phyloP scores from a whole-genome alignment of 1,139 yeast genomes.

The Yamadazyma diospyri region DNA sequence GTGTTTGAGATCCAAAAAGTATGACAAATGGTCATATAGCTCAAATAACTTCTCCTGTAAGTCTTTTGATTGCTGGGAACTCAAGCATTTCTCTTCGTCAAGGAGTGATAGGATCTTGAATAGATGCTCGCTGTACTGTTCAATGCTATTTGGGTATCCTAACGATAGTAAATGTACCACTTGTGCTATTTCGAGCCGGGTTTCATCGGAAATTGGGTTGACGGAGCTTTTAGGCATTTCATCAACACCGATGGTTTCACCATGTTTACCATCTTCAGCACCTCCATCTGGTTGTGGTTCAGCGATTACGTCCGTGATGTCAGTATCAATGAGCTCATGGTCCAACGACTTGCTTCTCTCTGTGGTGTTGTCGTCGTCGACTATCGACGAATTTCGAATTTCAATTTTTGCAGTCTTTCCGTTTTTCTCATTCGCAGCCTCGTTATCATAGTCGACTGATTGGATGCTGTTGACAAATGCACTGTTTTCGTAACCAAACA shows the following conservation, averaged over 20 bases:
- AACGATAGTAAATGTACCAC: constrained; percentile 25
- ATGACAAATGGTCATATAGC: constrained; percentile 25
- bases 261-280: not conserved
- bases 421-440: constrained; percentile 4
- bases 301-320: not conserved
- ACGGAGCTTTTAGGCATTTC: constrained; percentile 8
- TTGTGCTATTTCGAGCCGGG: constrained; percentile 19
- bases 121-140: constrained; percentile 40
- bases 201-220: constrained; percentile 10
- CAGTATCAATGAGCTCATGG: too few relatives aligned
- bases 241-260: not conserved
- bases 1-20: constrained; percentile 18
- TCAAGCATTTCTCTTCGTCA: constrained; percentile 17
- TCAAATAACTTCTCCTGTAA: constrained; percentile 24
- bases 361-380: too few relatives aligned
- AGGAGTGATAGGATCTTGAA: constrained; percentile 29
- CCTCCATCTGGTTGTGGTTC: too few relatives aligned
- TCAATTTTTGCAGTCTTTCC: too few relatives aligned
- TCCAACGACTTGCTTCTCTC: too few relatives aligned
- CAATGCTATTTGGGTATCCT: constrained; percentile 28
- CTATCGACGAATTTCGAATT: too few relatives aligned
- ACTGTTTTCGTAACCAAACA: not conserved
- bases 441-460: not conserved
- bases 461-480: not conserved
- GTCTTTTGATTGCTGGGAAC: constrained; percentile 4